phyloP scores from a whole-genome alignment of 208 protist species.

The Lotmaria passim region DNA sequence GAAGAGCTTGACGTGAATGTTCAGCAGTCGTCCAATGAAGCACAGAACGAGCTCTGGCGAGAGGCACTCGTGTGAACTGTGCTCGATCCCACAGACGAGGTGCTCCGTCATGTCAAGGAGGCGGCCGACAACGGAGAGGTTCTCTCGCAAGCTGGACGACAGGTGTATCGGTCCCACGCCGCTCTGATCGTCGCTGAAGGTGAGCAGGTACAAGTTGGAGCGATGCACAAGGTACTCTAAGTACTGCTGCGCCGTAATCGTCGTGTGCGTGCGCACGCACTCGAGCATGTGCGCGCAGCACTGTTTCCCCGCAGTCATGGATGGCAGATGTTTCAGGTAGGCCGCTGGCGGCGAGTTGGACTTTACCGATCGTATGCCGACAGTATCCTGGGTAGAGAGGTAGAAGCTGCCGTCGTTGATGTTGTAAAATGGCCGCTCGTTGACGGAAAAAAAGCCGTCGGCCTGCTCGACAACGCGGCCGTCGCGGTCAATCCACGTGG shows the following conservation, averaged over 20 bases:
- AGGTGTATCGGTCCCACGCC: conserved; percentile 11
- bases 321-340: conserved; percentile 30
- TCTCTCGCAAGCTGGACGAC: conserved; percentile 32
- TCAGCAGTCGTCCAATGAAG: conserved; percentile 68
- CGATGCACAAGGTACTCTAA: conserved; percentile 35
- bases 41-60: conserved; percentile 56
- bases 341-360: conserved; percentile 32
- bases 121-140: conserved; percentile 30
- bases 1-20: conserved; percentile 57
- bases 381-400: conserved; percentile 49
- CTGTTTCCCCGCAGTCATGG: conserved; percentile 28
- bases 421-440: conserved; percentile 42
- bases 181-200: conserved; percentile 17
- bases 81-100: conserved; percentile 26
- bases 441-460: conserved; percentile 35
- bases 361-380: conserved; percentile 31
- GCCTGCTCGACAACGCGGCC: conserved; percentile 76
- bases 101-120: conserved; percentile 37
- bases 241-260: conserved; percentile 31
- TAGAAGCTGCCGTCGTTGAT: conserved; percentile 53
- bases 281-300: conserved; percentile 36
- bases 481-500: conserved; percentile 76
- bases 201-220: conserved; percentile 28
- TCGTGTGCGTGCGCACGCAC: neutral
- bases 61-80: conserved; percentile 11